Base-by-base conservation (phyloP, 208 protist species). In the Leishmania amazonensis region DNA sequence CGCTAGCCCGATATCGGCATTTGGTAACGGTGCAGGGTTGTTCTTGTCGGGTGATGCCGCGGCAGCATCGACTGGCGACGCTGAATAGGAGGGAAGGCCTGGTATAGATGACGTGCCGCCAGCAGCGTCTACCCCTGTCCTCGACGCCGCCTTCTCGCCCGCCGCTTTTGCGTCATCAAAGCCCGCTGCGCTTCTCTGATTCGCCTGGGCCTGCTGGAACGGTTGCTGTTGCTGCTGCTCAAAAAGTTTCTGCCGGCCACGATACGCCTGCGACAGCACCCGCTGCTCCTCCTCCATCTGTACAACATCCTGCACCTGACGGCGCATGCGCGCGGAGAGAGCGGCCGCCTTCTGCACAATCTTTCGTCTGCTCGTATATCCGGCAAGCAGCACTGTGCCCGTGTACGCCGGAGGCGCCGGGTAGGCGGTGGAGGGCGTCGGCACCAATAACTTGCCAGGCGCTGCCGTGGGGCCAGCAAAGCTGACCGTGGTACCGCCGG, bases 251-350 rank as follows among this genome's bases (percentile, higher is more conserved):
- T 82, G 73, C 11, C 79, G 75, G 35, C 79, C 80, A 75, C 83
- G 78, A n/a, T 58, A 73, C 15, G 83, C 83, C 75, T 83, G 73
- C 8, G 85, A 79, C 24, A 88, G 57, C 24, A 83, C 49, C 24
- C 74, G 75, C 81, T 88, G 76, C 81, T 84, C 85, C 65, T 88
- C 85, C 80, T 84, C 85, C 70, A 88, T 88, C 75, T 86, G 79
- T 9, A 85, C 82, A 7, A 93, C 87, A 45, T 90, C 86, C 38
- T 84, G 58, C 58, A 85, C 86, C 53, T 81, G 87, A 45, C 31
- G 42, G 60, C 79, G 83, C 89, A 93, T 93, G 45, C 81, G 75
- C 31, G 58, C 72, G 2, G 89, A 70, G 1, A 93, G 60, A 38
- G 81, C 42, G 7, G 75, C 72, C 3, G 89, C 89, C 49, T 71